Evolutionary conservation across 2,329 filamentous ascomycete species (phyloP).

Genomic region (Talaromyces sp.): DNA sequence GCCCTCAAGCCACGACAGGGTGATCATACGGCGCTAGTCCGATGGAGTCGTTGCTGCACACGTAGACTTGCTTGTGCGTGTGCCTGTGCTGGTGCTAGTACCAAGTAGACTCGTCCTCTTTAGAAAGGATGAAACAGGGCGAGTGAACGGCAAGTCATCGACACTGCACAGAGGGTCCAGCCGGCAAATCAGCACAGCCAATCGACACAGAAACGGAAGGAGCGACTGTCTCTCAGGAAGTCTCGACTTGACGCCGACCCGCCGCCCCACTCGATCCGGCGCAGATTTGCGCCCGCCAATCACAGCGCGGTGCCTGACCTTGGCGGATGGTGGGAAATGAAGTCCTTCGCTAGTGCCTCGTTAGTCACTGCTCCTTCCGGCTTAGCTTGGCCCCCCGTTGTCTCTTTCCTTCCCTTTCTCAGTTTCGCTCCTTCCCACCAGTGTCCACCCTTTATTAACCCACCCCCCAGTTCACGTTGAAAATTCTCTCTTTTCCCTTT

Average conservation of each 20-base stretch:
- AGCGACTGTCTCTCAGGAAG: constrained; percentile 3
- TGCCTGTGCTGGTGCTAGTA: too few species aligned
- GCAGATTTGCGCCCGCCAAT: constrained; percentile 1
- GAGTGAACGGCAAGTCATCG: background rate
- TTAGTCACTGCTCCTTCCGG: constrained; percentile 10
- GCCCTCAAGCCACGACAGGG: background rate
- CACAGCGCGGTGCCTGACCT: constrained; percentile 13
- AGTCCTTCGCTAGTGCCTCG: background rate
- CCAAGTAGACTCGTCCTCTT: too few species aligned
- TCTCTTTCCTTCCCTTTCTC: background rate
- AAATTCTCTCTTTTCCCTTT: constrained; percentile 5
- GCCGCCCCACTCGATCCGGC: background rate
- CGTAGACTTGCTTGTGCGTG: background rate
- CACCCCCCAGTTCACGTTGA: background rate
- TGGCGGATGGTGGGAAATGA: constrained; percentile 9
- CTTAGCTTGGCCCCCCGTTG: background rate
- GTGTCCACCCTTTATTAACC: constrained; percentile 10
- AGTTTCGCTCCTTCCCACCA: constrained; percentile 1
- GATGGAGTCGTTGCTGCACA: background rate
- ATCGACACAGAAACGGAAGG: background rate
- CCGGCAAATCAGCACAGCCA: background rate
- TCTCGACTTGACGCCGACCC: constrained; percentile 3
- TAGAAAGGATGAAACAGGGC: background rate
- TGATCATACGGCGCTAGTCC: constrained; percentile 1
- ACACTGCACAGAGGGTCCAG: background rate